Conservation (phyloP, 2,329 filamentous ascomycete species). For the Fusarium sp. region DNA sequence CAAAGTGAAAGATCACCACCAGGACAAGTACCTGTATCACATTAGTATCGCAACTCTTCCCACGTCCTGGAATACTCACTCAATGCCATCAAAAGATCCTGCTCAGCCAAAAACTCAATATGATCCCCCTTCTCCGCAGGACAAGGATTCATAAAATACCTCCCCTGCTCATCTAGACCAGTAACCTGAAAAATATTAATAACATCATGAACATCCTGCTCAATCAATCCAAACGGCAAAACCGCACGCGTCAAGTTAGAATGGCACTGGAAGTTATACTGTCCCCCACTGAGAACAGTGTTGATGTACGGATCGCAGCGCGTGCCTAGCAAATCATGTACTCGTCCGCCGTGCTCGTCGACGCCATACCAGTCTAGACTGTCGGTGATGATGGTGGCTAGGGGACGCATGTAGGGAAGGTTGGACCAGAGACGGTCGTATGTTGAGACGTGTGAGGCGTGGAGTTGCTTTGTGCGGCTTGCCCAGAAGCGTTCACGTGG, state of each 20-base stretch:
- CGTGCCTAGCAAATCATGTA: conserved; percentile 85
- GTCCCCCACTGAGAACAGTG: conserved; percentile 73
- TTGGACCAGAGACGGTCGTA: conserved; percentile 82
- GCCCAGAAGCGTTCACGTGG: conserved; percentile 87
- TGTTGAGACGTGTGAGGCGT: conserved; percentile 77
- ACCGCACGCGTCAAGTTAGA: conserved; percentile 83
- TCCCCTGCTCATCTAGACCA: conserved; percentile 75
- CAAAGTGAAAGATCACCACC: conserved; percentile 85
- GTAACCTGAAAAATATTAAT: conserved; percentile 90
- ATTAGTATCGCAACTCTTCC: conserved; percentile 10
- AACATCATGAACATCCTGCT: conserved; percentile 84
- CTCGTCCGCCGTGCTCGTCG: conserved; percentile 71
- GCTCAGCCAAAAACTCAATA: conserved; percentile 84
- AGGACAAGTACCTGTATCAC: conserved; percentile 71
- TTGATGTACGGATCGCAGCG: conserved; percentile 89
- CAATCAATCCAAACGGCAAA: conserved; percentile 72
- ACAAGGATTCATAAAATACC: conserved; percentile 79
- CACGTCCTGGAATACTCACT: conserved; percentile 52
- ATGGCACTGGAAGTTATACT: conserved; percentile 86
- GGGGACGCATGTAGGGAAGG: conserved; percentile 79
- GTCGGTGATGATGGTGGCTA: conserved; percentile 77
- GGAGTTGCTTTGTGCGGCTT: conserved; percentile 79
- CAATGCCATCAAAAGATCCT: conserved; percentile 73
- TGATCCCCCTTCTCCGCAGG: conserved; percentile 67
- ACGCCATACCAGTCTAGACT: conserved; percentile 70